Conservation (phyloP, 495 filamentous ascomycete species). For the Lophiostoma macrostomum region DNA sequence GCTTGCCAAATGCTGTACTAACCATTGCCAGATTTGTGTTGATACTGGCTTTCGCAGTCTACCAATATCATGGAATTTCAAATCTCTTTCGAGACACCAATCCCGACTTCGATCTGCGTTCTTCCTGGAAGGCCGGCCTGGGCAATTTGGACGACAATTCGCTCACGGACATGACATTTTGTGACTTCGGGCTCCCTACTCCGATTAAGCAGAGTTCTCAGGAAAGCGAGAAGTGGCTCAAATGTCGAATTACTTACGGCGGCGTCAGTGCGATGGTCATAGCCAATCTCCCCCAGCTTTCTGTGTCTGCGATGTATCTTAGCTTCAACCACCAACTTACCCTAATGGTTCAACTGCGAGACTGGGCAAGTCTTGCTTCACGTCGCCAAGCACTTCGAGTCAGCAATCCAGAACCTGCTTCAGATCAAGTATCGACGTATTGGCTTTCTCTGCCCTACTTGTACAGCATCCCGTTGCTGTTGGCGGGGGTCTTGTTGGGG, state of each 20-base stretch:
- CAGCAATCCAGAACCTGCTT: constrained; percentile 6
- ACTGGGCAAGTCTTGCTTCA: constrained; percentile 4
- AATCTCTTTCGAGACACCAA: neutral
- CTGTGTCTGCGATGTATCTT: neutral
- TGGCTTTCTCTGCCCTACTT: constrained; percentile 6
- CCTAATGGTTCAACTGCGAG: constrained; percentile 4
- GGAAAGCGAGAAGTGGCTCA: neutral
- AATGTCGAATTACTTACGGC: neutral
- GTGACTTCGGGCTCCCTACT: too few species aligned
- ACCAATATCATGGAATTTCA: neutral
- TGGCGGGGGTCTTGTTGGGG: neutral
- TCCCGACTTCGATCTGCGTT: neutral
- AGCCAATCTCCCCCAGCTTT: neutral
- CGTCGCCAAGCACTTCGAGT: constrained; percentile 1
- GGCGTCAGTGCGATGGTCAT: constrained; percentile 1
- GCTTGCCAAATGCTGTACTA: neutral
- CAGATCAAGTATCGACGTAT: constrained; percentile 5
- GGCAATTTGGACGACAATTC: neutral
- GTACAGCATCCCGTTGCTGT: constrained; percentile 2
- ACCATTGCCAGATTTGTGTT: neutral
- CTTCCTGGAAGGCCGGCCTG: neutral
- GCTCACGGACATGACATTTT: neutral
- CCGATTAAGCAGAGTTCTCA: neutral
- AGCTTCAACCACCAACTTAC: constrained; percentile 3
- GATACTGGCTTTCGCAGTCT: neutral